Conservation (phyloP, 2,329 filamentous ascomycete genomes). For the Rutstroemia sp. region DNA sequence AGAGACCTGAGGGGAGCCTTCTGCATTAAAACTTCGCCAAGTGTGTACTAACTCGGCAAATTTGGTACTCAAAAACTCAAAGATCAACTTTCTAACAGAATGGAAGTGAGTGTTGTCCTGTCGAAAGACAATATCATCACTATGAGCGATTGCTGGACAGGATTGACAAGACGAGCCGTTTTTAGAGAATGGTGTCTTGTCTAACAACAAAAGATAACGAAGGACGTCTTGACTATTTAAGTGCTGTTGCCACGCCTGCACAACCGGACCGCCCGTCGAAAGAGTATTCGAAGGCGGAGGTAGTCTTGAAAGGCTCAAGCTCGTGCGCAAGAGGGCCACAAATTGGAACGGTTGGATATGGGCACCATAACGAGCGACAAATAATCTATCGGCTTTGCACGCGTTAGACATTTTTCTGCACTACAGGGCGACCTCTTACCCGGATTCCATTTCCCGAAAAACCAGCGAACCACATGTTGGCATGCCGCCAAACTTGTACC, state of each 20-base stretch:
- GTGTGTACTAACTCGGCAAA: conserved; percentile 20
- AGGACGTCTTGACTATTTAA: conserved; percentile 37
- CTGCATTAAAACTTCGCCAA: conserved; percentile 21
- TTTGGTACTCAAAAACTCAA: conserved; percentile 27
- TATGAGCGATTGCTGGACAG: conserved; percentile 17
- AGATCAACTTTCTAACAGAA: conserved; percentile 23
- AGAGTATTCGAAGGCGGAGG: conserved; percentile 4
- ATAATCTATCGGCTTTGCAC: conserved; percentile 54
- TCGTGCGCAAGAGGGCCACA: conserved; percentile 60
- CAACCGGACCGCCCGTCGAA: conserved; percentile 23
- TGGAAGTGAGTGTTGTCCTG: conserved; percentile 24
- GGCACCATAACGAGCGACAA: conserved; percentile 55
- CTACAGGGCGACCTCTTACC: conserved; percentile 46
- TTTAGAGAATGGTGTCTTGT: conserved; percentile 15
- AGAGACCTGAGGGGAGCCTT: conserved; percentile 22
- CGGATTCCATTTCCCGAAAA: conserved; percentile 75
- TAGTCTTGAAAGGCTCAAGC: conserved; percentile 46
- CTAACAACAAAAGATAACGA: conserved; percentile 49
- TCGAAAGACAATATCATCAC: conserved; percentile 10
- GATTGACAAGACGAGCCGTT: conserved; percentile 11
- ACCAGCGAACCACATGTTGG: conserved; percentile 71
- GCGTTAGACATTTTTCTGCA: conserved; percentile 4
- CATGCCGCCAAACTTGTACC: conserved; percentile 59
- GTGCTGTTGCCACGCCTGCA: conserved; percentile 28
- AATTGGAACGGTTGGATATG: conserved; percentile 61